Evolutionary conservation across 2,329 filamentous ascomycete genomes (phyloP), one percentile per base, ranked within the genome.

Genomic region (Colletotrichum viniferum): DNA sequence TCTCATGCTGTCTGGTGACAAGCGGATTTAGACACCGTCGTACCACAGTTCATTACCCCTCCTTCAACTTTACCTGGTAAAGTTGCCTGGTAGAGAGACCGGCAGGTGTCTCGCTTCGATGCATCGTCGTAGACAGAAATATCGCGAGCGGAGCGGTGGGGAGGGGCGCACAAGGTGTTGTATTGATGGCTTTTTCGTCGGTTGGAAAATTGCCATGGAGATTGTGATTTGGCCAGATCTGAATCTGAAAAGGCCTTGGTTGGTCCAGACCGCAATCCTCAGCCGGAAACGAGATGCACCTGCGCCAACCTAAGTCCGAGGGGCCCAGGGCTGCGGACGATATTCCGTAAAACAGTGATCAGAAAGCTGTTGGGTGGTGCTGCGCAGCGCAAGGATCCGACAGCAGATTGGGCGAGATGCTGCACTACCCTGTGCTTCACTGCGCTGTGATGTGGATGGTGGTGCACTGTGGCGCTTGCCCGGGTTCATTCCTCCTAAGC

Each of bases 371-470:
- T 52, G 43, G 48, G 60, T 36, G 18, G 21, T 71, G 67, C 67
- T 64, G 71, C 48, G 71, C 71, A 52, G 36, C 71, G 43, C 60
- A 65, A 32, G 61, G 72, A 38, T 71, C 52, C 66, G 18, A 36
- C 28, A 38, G 26, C 61, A 34, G 28, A 56, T 69, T 52, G 71
- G 64, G 21, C 30, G 58, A 21, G 55, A 18, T 26, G 38, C 60
- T 69, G 24, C 36, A n/a, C 38, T 21, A 34, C 13, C 32, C 38
- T 32, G 61, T 70, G 26, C 55, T 14, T n/a, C 55, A 24, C 64
- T 56, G 48, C n/a, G 64, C 43, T 56, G 64, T 18, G 64, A n/a
- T 28, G 63, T 26, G n/a, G 32, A n/a, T 38, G 38, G 32, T 61
- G 26, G 26, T 26, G 32, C 13, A 7, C 32, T 38, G 21, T 55